Percentiles rank a stretch among this genome's conserved stretches.
Evolutionary conservation across 179 eudicot genomes (phyloP).

Genomic region (Spergularia azorica): DNA sequence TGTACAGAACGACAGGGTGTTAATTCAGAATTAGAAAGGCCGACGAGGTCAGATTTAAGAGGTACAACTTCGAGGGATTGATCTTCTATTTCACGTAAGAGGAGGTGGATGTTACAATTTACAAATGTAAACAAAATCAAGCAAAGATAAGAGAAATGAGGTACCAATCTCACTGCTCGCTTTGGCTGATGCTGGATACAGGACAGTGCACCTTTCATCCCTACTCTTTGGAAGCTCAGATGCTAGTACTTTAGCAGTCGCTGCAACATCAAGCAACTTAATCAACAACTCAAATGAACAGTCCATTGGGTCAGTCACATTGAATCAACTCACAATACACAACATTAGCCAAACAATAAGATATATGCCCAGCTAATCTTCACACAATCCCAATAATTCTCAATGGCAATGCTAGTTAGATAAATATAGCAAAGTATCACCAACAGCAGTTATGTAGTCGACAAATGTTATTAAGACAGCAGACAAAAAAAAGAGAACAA

Average conservation of each 20-base stretch:
- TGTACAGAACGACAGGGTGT: background rate
- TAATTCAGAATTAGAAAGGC: background rate
- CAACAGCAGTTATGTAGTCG: too few species aligned
- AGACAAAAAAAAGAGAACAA: too few species aligned
- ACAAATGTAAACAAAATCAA: background rate
- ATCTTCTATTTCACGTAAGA: background rate
- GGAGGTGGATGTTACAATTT: background rate
- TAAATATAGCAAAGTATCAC: too few species aligned
- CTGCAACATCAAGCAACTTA: conserved; percentile 39
- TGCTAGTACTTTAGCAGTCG: conserved; percentile 83
- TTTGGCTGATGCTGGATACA: conserved; percentile 94
- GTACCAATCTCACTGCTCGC: conserved; percentile 84
- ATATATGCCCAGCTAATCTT: too few species aligned
- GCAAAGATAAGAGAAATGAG: background rate
- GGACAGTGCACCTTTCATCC: conserved; percentile 53
- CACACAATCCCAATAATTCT: too few species aligned
- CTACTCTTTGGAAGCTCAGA: conserved; percentile 76
- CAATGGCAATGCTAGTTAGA: too few species aligned
- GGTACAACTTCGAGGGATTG: background rate
- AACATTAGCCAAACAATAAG: too few species aligned
- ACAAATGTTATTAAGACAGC: too few species aligned
- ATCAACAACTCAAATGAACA: background rate
- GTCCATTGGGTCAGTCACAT: too few species aligned
- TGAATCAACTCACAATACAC: too few species aligned
- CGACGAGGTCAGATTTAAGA: background rate